A percentile compares a stretch with the other conserved stretches of the same genome.
These are phyloP conservation scores for Entelexis paramagnoliae DNA, from an alignment of 1,139 yeast genomes.

Conservation along the genomic window DNA sequence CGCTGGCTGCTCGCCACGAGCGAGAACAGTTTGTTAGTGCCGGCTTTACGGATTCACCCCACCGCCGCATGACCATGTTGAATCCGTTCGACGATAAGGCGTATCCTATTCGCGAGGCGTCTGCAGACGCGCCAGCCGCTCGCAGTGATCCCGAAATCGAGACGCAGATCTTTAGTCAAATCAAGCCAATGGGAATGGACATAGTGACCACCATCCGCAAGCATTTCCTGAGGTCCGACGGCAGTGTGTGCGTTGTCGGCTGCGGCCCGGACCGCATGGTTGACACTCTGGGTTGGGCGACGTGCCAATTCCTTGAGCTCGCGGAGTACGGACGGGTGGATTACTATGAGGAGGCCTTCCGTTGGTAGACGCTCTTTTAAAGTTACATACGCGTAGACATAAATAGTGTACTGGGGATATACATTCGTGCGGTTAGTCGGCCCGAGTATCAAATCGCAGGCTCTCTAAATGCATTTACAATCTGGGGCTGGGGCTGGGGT, in stretches of 20 bases:
- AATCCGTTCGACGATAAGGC: conserved; percentile 14
- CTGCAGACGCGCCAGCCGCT: neutral
- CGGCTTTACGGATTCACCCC: conserved; percentile 12
- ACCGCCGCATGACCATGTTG: conserved; percentile 8
- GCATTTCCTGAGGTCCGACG: conserved; percentile 27
- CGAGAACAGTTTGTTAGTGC: conserved; percentile 11
- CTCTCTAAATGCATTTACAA: no score
- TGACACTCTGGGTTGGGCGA: conserved; percentile 30
- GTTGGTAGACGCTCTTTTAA: conserved; percentile 29
- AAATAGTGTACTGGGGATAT: no score
- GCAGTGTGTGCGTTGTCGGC: conserved; percentile 32
- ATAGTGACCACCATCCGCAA: conserved; percentile 18
- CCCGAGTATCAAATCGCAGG: no score
- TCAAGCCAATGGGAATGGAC: conserved; percentile 17
- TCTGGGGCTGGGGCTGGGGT: neutral
- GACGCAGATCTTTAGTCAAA: neutral
- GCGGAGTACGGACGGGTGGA: conserved; percentile 31
- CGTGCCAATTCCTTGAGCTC: conserved; percentile 27
- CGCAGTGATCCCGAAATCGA: neutral
- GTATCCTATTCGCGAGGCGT: neutral
- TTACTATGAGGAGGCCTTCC: conserved; percentile 34
- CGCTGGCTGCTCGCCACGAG: neutral
- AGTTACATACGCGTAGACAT: neutral
- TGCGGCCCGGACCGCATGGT: conserved; percentile 36
- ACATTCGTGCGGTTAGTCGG: no score